Evolutionary conservation across 2,329 filamentous ascomycete species (phyloP), one percentile per base, ranked within the genome.

Genomic region (Fusarium proliferatum): DNA sequence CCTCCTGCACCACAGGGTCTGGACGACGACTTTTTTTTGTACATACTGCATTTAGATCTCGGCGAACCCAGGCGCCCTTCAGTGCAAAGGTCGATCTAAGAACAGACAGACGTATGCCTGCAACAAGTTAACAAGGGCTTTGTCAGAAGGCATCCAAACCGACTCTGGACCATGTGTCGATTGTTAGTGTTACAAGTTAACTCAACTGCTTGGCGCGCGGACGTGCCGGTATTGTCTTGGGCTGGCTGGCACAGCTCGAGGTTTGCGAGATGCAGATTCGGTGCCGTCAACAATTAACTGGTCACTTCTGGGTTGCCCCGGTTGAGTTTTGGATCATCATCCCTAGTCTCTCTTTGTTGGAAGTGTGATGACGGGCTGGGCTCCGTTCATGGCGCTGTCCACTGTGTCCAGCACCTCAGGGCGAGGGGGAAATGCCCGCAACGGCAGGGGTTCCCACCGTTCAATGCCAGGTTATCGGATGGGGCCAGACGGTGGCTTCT

Each of bases 401-500:
- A 51, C 65, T 69, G 57, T 59, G 69, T 68, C 17, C 42, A 51
- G 52, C 41, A 70, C 36, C 58, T 69, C 67, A 69, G 51, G 45
- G 65, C 66, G 73, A 77, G 67, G 68, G 70, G 62, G 59, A 73
- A 60, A 73, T 73, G 70, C 65, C 57, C 65, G 42, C 59, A 71
- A 64, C 61, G 43, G 59, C 71, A 73, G 66, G 71, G 71, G 73
- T 73, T 61, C 38, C 66, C 70, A 73, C 70, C 67, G 70, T 73
- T 70, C 70, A 64, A 45, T 71, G 70, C 73, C 75, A 76, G 75
- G 74, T 76, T 76, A 73, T 75, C 69, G 73, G 71, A 77, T 66
- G 74, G 73, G 71, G 72, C 69, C 66, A 69, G 72, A 72, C 69
- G 74, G 76, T 78, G 76, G 76, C 76, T 78, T 77, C 65, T 68